These are phyloP conservation scores for Strobilomyces dryophilus DNA, from an alignment of 768 basidiomycete genomes.

Conservation along the genomic window DNA sequence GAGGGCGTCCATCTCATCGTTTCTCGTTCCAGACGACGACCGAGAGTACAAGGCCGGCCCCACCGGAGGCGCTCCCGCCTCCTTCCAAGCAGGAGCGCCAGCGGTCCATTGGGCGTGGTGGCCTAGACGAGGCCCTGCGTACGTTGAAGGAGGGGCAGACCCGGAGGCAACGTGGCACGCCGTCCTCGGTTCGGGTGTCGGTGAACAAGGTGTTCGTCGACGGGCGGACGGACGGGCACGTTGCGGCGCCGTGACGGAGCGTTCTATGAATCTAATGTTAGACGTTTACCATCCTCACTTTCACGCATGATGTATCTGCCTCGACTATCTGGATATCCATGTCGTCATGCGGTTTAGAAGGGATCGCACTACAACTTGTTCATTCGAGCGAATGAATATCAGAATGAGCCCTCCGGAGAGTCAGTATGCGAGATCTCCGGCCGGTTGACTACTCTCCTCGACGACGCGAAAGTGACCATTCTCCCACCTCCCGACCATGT, in stretches of 20 bases:
- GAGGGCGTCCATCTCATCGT: background rate
- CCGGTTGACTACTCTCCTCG: too few species aligned
- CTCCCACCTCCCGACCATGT: background rate
- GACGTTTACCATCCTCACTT: too few species aligned
- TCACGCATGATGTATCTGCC: too few species aligned
- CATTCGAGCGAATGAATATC: too few species aligned
- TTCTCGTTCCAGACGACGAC: slow-evolving; percentile 37
- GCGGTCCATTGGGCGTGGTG: slow-evolving; percentile 67
- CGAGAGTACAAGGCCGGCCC: slow-evolving; percentile 32
- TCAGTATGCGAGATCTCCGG: too few species aligned
- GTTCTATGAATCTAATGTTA: too few species aligned
- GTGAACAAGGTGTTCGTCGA: slow-evolving; percentile 27
- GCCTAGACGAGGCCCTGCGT: slow-evolving; percentile 80
- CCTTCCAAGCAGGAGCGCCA: slow-evolving; percentile 41
- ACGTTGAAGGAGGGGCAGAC: slow-evolving; percentile 63
- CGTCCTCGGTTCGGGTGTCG: slow-evolving; percentile 10
- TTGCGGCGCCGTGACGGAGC: background rate
- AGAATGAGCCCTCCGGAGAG: too few species aligned
- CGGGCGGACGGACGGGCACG: slow-evolving; percentile 3
- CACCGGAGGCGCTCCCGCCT: slow-evolving; percentile 32
- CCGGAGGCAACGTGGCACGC: slow-evolving; percentile 9
- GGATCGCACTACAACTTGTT: too few species aligned
- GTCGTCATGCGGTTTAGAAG: too few species aligned
- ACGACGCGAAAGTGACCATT: too few species aligned
- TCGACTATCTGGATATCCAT: too few species aligned